Percentiles rank a stretch among this genome's conserved stretches.
Evolutionary conservation across 257 asterid species (phyloP).

Genomic region (Nicotiana undulata): DNA sequence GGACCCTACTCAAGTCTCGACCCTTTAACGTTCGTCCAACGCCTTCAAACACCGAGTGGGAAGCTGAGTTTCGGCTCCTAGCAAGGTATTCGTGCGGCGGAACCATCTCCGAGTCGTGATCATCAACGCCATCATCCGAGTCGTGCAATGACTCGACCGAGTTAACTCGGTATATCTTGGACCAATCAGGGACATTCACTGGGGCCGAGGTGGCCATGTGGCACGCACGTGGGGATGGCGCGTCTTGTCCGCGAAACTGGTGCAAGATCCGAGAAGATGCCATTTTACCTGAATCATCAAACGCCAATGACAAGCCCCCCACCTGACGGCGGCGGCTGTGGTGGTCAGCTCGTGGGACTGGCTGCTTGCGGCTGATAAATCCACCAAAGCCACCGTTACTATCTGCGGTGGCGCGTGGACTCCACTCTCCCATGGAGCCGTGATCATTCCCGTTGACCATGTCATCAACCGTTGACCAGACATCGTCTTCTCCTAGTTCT

Average conservation of each 20-base stretch:
- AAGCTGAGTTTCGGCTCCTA: conserved; percentile 36
- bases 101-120: conserved; percentile 34
- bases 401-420: conserved; percentile 39
- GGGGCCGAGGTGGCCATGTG: conserved; percentile 72
- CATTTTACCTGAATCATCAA: conserved; percentile 36
- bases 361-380: conserved; percentile 22
- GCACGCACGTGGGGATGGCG: conserved; percentile 34
- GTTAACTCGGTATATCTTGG: conserved; percentile 57
- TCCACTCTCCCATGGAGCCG: conserved; percentile 27
- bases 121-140: conserved; percentile 29
- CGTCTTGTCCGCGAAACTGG: conserved; percentile 46
- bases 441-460: conserved; percentile 32
- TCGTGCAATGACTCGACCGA: conserved; percentile 62
- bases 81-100: conserved; percentile 81
- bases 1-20: conserved; percentile 77
- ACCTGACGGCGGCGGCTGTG: conserved; percentile 16
- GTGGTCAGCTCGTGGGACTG: conserved; percentile 18
- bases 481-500: conserved; percentile 75
- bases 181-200: conserved; percentile 78
- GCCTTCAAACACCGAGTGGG: conserved; percentile 69
- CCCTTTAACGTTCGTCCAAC: conserved; percentile 89
- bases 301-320: conserved; percentile 69
- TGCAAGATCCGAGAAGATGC: conserved; percentile 43
- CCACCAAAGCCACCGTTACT: conserved; percentile 22
- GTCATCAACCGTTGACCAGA: conserved; percentile 57